phyloP scores from a whole-genome alignment of 2,329 filamentous ascomycete species.

The Alternaria solani region DNA sequence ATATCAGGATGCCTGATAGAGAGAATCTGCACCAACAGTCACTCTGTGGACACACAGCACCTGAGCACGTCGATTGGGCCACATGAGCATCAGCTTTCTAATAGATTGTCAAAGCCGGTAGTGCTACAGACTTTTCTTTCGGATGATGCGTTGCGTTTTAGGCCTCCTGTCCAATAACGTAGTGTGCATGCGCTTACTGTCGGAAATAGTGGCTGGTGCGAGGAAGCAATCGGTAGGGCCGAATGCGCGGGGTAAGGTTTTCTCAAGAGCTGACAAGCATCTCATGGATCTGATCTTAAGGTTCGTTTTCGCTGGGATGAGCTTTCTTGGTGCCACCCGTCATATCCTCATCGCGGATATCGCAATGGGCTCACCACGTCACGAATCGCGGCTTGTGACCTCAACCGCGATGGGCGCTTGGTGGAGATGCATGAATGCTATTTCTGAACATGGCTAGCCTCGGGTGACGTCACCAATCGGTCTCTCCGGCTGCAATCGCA shows the following conservation, averaged over 20 bases:
- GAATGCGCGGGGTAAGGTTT: neutral
- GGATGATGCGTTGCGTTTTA: neutral
- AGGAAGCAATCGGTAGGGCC: neutral
- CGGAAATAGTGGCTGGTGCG: neutral
- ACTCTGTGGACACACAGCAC: neutral
- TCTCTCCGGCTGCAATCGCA: conserved; percentile 12
- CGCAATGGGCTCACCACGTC: neutral
- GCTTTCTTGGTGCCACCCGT: neutral
- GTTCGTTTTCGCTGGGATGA: neutral
- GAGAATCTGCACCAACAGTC: neutral
- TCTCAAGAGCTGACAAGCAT: neutral
- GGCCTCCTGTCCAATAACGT: neutral
- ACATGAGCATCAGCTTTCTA: neutral
- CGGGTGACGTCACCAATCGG: conserved; percentile 20
- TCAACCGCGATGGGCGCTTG: conserved; percentile 5
- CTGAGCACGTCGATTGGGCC: neutral
- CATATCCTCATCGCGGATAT: neutral
- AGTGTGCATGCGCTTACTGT: neutral
- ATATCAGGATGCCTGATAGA: neutral
- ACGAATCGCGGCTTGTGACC: neutral
- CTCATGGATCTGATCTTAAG: neutral
- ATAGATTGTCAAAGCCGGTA: neutral
- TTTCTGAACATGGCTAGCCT: conserved; percentile 8
- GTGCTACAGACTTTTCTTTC: neutral
- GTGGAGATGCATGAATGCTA: neutral